These are phyloP conservation scores for Logfia minima DNA, from an alignment of 129 eudicot genomes.

Conservation along the genomic window DNA sequence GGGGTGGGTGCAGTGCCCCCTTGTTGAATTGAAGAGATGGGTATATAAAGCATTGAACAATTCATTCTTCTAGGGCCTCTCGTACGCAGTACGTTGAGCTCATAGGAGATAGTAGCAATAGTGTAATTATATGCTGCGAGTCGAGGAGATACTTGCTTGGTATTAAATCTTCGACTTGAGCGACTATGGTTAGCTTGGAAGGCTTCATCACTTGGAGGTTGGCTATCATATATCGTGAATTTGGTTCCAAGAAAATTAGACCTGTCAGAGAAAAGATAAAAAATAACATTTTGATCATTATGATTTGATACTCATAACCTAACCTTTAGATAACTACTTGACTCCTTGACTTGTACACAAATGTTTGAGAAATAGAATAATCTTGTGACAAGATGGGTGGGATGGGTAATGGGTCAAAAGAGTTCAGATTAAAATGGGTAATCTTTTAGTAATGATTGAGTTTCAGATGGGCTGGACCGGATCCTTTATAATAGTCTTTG, in stretches of 20 bases:
- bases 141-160: constrained; percentile 72
- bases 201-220: constrained; percentile 54
- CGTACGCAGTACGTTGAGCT: constrained; percentile 72
- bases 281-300: background rate
- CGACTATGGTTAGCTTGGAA: constrained; percentile 41
- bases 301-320: background rate
- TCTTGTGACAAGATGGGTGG: background rate
- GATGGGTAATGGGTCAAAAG: background rate
- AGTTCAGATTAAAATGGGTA: background rate
- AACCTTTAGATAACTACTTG: background rate
- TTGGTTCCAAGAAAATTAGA: constrained; percentile 90
- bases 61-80: constrained; percentile 83
- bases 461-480: background rate
- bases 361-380: background rate
- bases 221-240: constrained; percentile 73
- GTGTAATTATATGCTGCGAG: constrained; percentile 69
- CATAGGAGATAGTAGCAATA: constrained; percentile 65
- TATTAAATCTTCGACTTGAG: constrained; percentile 52
- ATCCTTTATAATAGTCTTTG: background rate
- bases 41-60: constrained; percentile 65
- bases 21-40: constrained; percentile 65
- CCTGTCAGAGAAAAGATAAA: constrained; percentile 35
- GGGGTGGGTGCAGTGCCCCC: constrained; percentile 91
- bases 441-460: background rate
- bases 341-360: background rate